phyloP scores from a whole-genome alignment of 2,329 filamentous ascomycete species.

The Aureobasidium namibiae region DNA sequence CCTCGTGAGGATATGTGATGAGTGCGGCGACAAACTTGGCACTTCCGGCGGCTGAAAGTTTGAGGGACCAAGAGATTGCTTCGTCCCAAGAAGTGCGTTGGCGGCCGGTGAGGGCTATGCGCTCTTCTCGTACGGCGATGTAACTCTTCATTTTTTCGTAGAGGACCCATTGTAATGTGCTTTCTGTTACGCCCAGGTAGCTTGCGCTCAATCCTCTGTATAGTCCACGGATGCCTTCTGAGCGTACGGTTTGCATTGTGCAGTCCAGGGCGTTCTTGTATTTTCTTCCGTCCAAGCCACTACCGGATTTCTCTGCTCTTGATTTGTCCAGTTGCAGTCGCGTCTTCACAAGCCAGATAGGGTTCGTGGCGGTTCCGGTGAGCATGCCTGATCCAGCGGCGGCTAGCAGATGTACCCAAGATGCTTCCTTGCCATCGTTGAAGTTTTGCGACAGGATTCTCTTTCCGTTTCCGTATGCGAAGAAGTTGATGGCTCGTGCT shows the following conservation, averaged over 20 bases:
- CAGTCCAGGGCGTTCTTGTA: constrained; percentile 89
- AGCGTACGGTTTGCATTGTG: constrained; percentile 67
- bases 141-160: constrained; percentile 85
- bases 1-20: constrained; percentile 87
- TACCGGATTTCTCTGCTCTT: constrained; percentile 50
- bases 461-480: constrained; percentile 87
- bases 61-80: constrained; percentile 69
- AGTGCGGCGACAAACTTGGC: constrained; percentile 81
- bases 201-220: constrained; percentile 89
- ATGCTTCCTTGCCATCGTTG: constrained; percentile 60
- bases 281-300: constrained; percentile 48
- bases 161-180: constrained; percentile 84
- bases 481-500: constrained; percentile 87
- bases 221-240: constrained; percentile 73
- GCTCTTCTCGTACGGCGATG: constrained; percentile 57
- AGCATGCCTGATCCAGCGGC: constrained; percentile 72
- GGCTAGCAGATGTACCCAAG: constrained; percentile 69
- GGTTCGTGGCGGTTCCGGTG: constrained; percentile 87
- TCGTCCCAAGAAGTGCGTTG: constrained; percentile 64
- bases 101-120: constrained; percentile 47
- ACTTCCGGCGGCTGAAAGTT: constrained; percentile 67
- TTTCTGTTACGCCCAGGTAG: constrained; percentile 85
- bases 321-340: constrained; percentile 86
- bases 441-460: constrained; percentile 66
- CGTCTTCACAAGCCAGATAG: constrained; percentile 95